Evolutionary conservation across 2,329 filamentous ascomycete genomes (phyloP).

Genomic region (Leptographium wingfieldii): DNA sequence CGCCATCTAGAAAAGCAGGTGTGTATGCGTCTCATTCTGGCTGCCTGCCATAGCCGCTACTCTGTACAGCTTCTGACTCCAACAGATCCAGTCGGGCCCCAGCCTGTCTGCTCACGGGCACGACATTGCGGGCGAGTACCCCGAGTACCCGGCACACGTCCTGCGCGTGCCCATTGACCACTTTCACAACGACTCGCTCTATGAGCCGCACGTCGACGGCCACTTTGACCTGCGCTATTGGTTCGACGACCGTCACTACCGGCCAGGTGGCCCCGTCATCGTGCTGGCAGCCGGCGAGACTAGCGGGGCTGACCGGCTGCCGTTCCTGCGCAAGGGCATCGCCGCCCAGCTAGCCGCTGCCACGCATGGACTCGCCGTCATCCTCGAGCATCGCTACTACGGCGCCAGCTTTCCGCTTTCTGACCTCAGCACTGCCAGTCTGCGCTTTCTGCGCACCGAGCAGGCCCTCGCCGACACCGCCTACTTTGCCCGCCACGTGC

Average conservation of each 20-base stretch:
- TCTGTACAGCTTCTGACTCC: background rate
- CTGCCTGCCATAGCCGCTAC: too few species aligned
- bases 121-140: background rate
- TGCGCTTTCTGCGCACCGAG: conserved; percentile 74
- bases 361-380: conserved; percentile 61
- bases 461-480: conserved; percentile 71
- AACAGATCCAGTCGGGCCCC: background rate
- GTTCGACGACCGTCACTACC: conserved; percentile 68
- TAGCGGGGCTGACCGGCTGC: conserved; percentile 46
- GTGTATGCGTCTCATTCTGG: background rate
- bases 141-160: conserved; percentile 25
- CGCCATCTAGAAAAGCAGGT: conserved; percentile 6
- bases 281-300: conserved; percentile 65
- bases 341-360: conserved; percentile 56
- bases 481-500: conserved; percentile 64
- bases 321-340: conserved; percentile 67
- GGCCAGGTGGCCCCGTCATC: conserved; percentile 67
- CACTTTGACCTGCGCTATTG: conserved; percentile 66
- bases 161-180: conserved; percentile 55
- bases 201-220: conserved; percentile 61
- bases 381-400: conserved; percentile 83
- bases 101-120: background rate
- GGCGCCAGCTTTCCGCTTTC: conserved; percentile 58
- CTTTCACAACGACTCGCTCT: conserved; percentile 67
- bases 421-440: conserved; percentile 52